phyloP scores from a whole-genome alignment of 495 filamentous ascomycete species.

The Hamigera avellanea region DNA sequence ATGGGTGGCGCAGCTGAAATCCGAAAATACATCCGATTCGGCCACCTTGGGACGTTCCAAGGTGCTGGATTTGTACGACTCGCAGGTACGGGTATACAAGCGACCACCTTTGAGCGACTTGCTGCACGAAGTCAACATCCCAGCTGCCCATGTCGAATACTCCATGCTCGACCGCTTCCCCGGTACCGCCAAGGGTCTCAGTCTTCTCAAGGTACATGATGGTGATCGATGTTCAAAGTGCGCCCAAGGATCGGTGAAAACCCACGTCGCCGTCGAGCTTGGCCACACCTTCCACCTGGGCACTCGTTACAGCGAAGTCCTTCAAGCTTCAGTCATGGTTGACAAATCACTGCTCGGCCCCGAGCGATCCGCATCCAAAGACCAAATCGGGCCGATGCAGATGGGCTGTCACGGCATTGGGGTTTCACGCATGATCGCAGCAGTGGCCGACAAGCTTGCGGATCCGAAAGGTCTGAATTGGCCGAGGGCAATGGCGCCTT shows the following conservation, averaged over 20 bases:
- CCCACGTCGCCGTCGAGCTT: constrained; percentile 70
- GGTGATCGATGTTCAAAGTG: constrained; percentile 70
- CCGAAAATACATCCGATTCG: constrained; percentile 6
- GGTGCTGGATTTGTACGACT: constrained; percentile 33
- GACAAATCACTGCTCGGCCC: constrained; percentile 16
- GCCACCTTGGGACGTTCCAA: constrained; percentile 10
- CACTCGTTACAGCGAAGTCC: constrained; percentile 69
- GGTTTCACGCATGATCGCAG: constrained; percentile 80
- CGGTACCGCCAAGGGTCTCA: constrained; percentile 26
- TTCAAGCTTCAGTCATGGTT: constrained; percentile 48
- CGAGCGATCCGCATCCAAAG: constrained; percentile 7
- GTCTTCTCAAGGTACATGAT: constrained; percentile 49
- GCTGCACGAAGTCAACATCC: constrained; percentile 17
- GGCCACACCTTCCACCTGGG: constrained; percentile 94
- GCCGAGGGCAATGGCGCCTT: constrained; percentile 80
- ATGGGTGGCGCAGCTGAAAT: constrained; percentile 39
- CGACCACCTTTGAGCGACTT: constrained; percentile 33
- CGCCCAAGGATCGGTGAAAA: constrained; percentile 44
- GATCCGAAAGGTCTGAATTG: constrained; percentile 75
- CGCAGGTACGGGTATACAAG: constrained; percentile 31
- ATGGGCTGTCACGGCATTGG: constrained; percentile 98
- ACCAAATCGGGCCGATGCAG: constrained; percentile 46
- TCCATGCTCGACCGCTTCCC: constrained; percentile 32
- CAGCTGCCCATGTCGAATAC: constrained; percentile 23
- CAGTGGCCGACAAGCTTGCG: constrained; percentile 62